phyloP scores from a whole-genome alignment of 352 stramenopile species.

The Phytophthora cryptogea region DNA sequence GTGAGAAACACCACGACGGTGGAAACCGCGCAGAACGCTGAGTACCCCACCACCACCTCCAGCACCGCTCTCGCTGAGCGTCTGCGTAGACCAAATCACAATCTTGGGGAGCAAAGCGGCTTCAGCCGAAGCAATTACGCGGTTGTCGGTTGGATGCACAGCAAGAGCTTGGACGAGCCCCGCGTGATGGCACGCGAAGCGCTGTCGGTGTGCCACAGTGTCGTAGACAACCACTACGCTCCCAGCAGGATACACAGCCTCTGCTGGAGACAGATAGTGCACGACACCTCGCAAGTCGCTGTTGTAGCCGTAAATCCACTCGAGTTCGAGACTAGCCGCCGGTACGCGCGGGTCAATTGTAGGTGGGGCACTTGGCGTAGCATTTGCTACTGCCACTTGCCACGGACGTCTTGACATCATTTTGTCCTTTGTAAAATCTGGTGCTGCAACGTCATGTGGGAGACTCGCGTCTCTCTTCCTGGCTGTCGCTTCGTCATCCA shows the following conservation, averaged over 20 bases:
- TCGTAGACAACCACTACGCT: conserved; percentile 74
- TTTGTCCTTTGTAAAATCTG: conserved; percentile 37
- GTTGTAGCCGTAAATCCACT: conserved; percentile 86
- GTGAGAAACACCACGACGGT: conserved; percentile 62
- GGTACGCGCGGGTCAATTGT: conserved; percentile 54
- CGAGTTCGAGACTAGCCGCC: conserved; percentile 65
- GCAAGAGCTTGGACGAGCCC: conserved; percentile 63
- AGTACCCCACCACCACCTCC: conserved; percentile 45
- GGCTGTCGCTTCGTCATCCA: conserved; percentile 25
- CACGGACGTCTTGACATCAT: conserved; percentile 49
- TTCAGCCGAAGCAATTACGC: conserved; percentile 68
- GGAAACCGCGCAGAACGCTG: conserved; percentile 69
- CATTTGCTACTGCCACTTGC: conserved; percentile 68
- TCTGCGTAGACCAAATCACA: conserved; percentile 63
- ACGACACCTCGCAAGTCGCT: conserved; percentile 61
- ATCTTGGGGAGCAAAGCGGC: conserved; percentile 62
- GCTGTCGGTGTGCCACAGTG: conserved; percentile 70
- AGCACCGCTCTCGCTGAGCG: conserved; percentile 33
- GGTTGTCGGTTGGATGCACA: conserved; percentile 52
- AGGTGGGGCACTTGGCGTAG: conserved; percentile 57
- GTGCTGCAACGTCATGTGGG: conserved; percentile 49
- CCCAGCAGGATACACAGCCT: conserved; percentile 69
- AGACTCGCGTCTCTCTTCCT: conserved; percentile 57
- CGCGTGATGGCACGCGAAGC: conserved; percentile 66
- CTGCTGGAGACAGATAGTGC: conserved; percentile 64